phyloP scores from a whole-genome alignment of 768 basidiomycete species.

The Boletus sp. region DNA sequence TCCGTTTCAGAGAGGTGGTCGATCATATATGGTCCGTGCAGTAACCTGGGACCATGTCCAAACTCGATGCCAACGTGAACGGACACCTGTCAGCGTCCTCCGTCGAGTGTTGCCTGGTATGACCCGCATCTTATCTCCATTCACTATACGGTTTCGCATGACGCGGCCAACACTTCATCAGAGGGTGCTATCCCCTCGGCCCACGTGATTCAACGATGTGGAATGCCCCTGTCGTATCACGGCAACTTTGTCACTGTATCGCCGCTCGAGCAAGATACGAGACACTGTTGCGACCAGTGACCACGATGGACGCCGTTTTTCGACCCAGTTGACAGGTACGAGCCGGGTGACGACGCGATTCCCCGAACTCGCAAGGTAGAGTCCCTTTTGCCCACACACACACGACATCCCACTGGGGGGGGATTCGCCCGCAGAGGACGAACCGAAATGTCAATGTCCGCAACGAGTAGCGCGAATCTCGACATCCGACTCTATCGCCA shows the following conservation, averaged over 20 bases:
- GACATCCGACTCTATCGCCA: neutral
- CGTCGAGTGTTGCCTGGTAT: no score
- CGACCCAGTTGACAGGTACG: neutral
- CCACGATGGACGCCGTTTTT: neutral
- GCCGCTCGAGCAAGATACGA: neutral
- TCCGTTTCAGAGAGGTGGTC: no score
- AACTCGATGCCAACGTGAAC: no score
- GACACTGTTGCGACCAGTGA: no score
- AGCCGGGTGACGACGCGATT: no score
- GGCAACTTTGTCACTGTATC: neutral
- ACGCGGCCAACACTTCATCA: conserved; percentile 3
- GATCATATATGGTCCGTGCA: no score
- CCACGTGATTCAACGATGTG: neutral
- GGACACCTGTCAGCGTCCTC: no score
- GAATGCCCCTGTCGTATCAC: conserved; percentile 1
- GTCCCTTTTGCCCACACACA: no score
- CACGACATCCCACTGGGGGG: no score
- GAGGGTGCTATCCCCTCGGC: conserved; percentile 2
- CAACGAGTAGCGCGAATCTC: neutral
- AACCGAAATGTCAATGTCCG: neutral
- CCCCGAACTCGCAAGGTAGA: no score
- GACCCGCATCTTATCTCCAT: conserved; percentile 4
- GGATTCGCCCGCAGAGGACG: neutral
- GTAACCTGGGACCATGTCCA: no score
- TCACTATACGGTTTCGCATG: neutral